phyloP scores from a whole-genome alignment of 2,329 filamentous ascomycete species.

The Trichoderma asperellum region DNA sequence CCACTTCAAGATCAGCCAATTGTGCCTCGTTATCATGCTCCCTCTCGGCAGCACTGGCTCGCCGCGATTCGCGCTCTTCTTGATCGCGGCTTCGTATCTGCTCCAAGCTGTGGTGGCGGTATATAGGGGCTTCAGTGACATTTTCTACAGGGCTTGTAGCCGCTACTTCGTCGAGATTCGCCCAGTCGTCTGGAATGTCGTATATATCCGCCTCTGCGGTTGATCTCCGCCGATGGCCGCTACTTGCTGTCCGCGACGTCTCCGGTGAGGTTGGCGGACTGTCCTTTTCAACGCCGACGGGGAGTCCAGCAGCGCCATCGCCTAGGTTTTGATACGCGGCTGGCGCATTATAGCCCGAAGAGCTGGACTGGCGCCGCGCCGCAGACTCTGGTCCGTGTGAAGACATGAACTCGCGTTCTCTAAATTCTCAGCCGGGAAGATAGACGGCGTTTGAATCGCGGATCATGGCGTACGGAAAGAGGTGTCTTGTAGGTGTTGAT shows the following conservation, averaged over 20 bases:
- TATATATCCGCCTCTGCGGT: slow-evolving; percentile 27
- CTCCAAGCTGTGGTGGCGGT: slow-evolving; percentile 32
- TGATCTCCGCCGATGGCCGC: neutral
- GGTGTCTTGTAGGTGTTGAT: neutral
- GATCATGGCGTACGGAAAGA: neutral
- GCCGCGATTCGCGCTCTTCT: slow-evolving; percentile 27
- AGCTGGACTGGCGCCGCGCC: slow-evolving; percentile 12
- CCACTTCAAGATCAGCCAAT: neutral
- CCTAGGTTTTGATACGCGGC: slow-evolving; percentile 47
- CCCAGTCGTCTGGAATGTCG: slow-evolving; percentile 40
- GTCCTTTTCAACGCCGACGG: neutral
- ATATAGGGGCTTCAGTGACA: slow-evolving; percentile 25
- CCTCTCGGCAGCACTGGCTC: slow-evolving; percentile 23
- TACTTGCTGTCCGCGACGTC: neutral
- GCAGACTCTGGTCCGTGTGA: slow-evolving; percentile 17
- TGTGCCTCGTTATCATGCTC: slow-evolving; percentile 25
- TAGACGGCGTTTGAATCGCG: slow-evolving; percentile 13
- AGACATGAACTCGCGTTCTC: neutral
- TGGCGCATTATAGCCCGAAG: slow-evolving; percentile 36
- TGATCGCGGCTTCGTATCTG: slow-evolving; percentile 27
- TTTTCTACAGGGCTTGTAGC: slow-evolving; percentile 38
- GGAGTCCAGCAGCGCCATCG: slow-evolving; percentile 44
- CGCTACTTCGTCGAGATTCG: slow-evolving; percentile 50
- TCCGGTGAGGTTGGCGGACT: neutral
- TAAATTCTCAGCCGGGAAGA: slow-evolving; percentile 1